phyloP scores from a whole-genome alignment of 345 rosid species.

The Rhodamnia argentea region DNA sequence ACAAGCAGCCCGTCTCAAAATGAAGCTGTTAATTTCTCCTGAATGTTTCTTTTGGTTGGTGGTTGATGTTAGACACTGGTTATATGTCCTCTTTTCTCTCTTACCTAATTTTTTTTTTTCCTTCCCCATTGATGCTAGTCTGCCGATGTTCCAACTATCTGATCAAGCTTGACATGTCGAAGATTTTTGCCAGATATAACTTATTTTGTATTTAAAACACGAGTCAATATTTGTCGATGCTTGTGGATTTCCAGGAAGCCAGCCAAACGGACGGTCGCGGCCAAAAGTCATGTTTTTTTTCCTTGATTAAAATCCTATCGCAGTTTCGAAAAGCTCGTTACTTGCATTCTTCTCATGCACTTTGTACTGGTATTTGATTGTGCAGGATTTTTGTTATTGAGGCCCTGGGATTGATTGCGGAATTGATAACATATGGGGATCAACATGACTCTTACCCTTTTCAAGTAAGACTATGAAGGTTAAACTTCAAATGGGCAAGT shows the following conservation, averaged over 20 bases:
- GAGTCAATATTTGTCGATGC: no score
- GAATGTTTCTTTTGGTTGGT: neutral
- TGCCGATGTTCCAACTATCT: neutral
- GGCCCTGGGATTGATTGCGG: constrained; percentile 92
- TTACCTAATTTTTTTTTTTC: neutral
- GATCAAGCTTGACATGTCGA: no score
- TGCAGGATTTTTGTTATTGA: constrained; percentile 79
- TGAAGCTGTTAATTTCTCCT: neutral
- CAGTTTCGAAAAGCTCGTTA: no score
- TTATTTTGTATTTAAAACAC: no score
- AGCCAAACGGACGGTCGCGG: no score
- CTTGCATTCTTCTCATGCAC: neutral
- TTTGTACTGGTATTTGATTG: constrained; percentile 1
- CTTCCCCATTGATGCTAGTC: neutral
- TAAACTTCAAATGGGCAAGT: neutral
- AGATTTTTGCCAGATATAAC: no score
- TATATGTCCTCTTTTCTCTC: neutral
- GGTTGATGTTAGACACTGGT: neutral
- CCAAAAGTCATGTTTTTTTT: no score
- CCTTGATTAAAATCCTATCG: no score
- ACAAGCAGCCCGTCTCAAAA: neutral
- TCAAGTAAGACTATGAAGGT: constrained; percentile 58
- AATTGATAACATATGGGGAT: constrained; percentile 93
- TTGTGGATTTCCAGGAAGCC: no score
- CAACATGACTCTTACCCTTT: constrained; percentile 75